phyloP scores from a whole-genome alignment of 768 basidiomycete genomes.

The Flagelloscypha sp. region DNA sequence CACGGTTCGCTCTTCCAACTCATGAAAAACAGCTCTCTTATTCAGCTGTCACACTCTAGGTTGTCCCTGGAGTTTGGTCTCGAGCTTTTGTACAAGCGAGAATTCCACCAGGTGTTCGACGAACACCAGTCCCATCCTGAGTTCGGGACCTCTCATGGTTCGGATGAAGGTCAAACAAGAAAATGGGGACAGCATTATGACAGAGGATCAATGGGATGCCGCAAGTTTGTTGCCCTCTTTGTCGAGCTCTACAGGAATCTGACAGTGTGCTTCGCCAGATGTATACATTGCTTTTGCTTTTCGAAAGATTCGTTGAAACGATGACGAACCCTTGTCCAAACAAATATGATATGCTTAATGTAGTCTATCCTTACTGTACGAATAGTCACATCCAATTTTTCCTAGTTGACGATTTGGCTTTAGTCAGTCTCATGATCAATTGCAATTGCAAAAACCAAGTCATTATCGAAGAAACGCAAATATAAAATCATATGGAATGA shows the following conservation, averaged over 20 bases:
- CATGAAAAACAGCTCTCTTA: constrained; percentile 1
- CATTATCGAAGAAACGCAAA: too few relatives aligned
- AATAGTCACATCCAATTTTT: too few relatives aligned
- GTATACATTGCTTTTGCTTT: constrained; percentile 93
- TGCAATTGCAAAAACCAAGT: too few relatives aligned
- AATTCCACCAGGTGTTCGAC: constrained; percentile 84
- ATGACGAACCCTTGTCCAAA: too few relatives aligned
- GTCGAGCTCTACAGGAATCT: constrained; percentile 5
- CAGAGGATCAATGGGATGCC: constrained; percentile 95
- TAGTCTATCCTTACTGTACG: too few relatives aligned
- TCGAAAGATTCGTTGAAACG: too few relatives aligned
- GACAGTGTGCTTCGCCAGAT: constrained; percentile 39
- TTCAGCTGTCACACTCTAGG: constrained; percentile 32
- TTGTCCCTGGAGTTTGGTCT: constrained; percentile 80
- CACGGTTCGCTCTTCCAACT: constrained; percentile 43
- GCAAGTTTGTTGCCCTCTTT: constrained; percentile 64
- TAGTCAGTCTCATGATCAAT: too few relatives aligned
- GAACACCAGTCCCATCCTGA: constrained; percentile 76
- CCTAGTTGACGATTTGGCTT: too few relatives aligned
- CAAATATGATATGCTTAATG: too few relatives aligned
- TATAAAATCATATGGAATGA: too few relatives aligned
- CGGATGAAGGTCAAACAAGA: constrained; percentile 89
- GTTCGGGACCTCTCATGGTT: constrained; percentile 73
- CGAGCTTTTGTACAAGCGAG: constrained; percentile 65
- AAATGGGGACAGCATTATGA: constrained; percentile 85